phyloP scores from a whole-genome alignment of 139 green algal genomes.

The Mychonastes homosphaera region DNA sequence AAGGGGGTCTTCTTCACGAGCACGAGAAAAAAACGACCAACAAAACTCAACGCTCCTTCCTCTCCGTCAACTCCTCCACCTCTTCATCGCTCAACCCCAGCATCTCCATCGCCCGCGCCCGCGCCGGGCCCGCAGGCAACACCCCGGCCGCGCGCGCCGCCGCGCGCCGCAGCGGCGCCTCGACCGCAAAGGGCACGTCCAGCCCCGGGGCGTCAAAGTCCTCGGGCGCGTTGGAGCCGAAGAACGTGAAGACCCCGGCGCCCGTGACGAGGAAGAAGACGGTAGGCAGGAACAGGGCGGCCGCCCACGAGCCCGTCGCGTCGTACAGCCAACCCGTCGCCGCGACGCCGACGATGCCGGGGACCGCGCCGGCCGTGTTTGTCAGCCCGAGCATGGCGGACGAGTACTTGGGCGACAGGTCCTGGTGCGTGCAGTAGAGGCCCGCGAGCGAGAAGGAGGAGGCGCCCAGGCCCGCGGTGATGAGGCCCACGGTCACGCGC shows the following conservation, averaged over 20 bases:
- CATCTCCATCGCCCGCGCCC: too few species aligned
- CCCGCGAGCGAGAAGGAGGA: slow-evolving; percentile 73
- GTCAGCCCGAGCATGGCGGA: slow-evolving; percentile 87
- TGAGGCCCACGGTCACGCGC: slow-evolving; percentile 45
- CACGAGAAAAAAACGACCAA: too few species aligned
- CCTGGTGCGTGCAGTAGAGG: slow-evolving; percentile 95
- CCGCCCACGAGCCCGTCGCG: slow-evolving; percentile 54
- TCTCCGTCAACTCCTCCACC: too few species aligned
- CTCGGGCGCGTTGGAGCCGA: slow-evolving; percentile 23
- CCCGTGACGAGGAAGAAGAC: slow-evolving; percentile 17
- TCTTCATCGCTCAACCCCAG: too few species aligned
- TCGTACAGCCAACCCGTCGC: slow-evolving; percentile 58
- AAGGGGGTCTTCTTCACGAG: too few species aligned
- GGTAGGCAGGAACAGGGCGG: slow-evolving; percentile 69
- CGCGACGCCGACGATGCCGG: slow-evolving; percentile 81
- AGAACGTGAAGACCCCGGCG: slow-evolving; percentile 17
- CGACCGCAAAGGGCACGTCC: slow-evolving; percentile 12
- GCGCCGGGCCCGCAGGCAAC: not conserved
- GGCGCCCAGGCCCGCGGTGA: slow-evolving; percentile 69
- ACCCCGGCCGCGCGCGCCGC: too few species aligned
- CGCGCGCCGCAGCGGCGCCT: not conserved
- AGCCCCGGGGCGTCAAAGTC: slow-evolving; percentile 18
- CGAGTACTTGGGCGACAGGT: slow-evolving; percentile 84
- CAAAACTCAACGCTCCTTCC: too few species aligned
- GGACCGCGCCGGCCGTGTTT: slow-evolving; percentile 80